Conservation (phyloP, 805 yeast genomes). For the Ogataea paraovalis region DNA sequence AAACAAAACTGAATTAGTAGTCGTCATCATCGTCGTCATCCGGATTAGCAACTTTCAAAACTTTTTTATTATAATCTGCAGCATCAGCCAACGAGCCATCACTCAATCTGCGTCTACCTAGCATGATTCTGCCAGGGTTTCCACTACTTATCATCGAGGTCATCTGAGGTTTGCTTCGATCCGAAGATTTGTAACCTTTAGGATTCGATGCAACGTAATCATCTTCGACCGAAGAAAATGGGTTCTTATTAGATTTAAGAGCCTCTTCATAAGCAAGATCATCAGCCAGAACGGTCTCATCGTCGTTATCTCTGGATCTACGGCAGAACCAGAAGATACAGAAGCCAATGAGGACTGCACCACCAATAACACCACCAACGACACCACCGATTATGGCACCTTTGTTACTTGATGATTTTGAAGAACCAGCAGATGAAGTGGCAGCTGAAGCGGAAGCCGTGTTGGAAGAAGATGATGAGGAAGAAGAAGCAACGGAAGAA, state of each 20-base stretch:
- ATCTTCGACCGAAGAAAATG: constrained; percentile 60
- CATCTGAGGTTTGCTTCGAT: not conserved
- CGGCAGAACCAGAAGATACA: constrained; percentile 33
- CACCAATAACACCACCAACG: constrained; percentile 34
- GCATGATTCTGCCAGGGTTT: constrained; percentile 51
- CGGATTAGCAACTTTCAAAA: constrained; percentile 85
- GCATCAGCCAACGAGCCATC: constrained; percentile 88
- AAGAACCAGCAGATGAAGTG: constrained; percentile 15
- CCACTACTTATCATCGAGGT: not conserved
- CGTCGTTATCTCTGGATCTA: constrained; percentile 31
- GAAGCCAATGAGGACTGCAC: constrained; percentile 21
- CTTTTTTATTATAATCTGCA: constrained; percentile 74
- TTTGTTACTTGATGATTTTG: constrained; percentile 19
- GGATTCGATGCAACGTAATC: constrained; percentile 28
- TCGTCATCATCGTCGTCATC: constrained; percentile 43
- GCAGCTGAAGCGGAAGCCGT: constrained; percentile 10
- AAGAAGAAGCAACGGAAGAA: constrained; percentile 22
- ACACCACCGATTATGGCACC: constrained; percentile 36
- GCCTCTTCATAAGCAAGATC: constrained; percentile 59
- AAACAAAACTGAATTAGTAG: not conserved
- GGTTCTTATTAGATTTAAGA: constrained; percentile 52
- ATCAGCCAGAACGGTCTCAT: constrained; percentile 41
- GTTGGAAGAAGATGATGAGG: constrained; percentile 6
- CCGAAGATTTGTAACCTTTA: constrained; percentile 13
- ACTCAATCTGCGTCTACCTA: constrained; percentile 78